A percentile compares a stretch with the other conserved stretches of the same genome.
Evolutionary conservation across 257 asterid species (phyloP).

Genomic region (Ehretia macrophylla): DNA sequence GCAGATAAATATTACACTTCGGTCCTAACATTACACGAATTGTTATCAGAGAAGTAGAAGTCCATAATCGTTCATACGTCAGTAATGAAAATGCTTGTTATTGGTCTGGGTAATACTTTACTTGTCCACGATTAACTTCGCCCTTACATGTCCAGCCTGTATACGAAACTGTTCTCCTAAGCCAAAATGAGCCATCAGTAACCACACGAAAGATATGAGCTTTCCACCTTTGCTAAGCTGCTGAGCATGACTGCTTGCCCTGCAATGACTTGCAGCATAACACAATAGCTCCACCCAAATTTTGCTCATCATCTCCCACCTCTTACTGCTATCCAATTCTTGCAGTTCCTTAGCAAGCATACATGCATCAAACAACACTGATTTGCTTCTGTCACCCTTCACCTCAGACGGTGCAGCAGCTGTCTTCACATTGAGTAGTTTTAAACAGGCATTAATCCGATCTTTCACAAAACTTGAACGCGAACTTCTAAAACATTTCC

Average conservation of each 20-base stretch:
- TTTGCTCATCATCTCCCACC: slow-evolving; percentile 33
- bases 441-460: slow-evolving; percentile 1
- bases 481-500: background rate
- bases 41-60: too few species aligned
- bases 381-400: slow-evolving; percentile 46
- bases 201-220: slow-evolving; percentile 32
- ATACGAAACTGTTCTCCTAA: slow-evolving; percentile 20
- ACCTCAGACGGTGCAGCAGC: slow-evolving; percentile 22
- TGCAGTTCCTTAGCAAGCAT: slow-evolving; percentile 26
- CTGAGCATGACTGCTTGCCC: slow-evolving; percentile 23
- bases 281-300: slow-evolving; percentile 35
- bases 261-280: slow-evolving; percentile 29
- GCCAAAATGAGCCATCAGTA: slow-evolving; percentile 41
- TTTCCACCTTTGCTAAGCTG: slow-evolving; percentile 34
- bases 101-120: background rate
- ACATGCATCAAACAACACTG: slow-evolving; percentile 40
- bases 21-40: too few species aligned
- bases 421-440: slow-evolving; percentile 14
- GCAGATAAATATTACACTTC: too few species aligned
- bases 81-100: too few species aligned
- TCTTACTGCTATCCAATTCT: background rate
- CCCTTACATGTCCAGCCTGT: slow-evolving; percentile 15
- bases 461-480: background rate
- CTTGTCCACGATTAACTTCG: slow-evolving; percentile 16
- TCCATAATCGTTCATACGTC: too few species aligned